Evolutionary conservation across 2,329 filamentous ascomycete species (phyloP), one percentile per base, ranked within the genome.

Genomic region (Colletotrichum sp.): DNA sequence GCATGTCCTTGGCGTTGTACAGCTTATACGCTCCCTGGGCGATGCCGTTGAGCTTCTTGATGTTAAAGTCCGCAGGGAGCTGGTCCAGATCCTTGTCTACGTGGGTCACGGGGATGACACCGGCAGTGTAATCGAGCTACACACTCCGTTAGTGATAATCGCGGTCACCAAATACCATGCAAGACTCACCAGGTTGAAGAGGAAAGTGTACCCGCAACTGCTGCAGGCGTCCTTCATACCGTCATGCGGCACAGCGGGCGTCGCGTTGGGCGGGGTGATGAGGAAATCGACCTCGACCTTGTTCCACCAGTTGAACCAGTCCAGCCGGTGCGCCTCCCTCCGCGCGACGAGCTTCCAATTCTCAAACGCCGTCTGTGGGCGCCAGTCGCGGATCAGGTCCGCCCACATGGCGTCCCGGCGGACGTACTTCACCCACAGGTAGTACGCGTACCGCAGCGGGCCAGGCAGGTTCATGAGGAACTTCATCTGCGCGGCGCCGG

Each of bases 151-250:
- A 80, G 76, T 13, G 22, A 16, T 12, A n/a, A 9, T 6, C 6
- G 7, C 26, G 13, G 6, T 13, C 80, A 68, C 77, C 76, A 48
- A 72, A 76, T 8, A 26, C 22, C 55, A 28, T 28, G 10, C 28
- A 62, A 24, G 15, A 86, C 91, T 84, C 86, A 95, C 93, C 81
- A 98, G 79, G 80, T 98, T 98, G 87, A 97, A 99, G 72, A 98
- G 85, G 83, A 98, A 98, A 0, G 96, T 98, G 82, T 99, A 98
- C 2, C 95, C 96, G 81, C 96, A 98, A 79, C 93, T 95, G 77
- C 94, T 94, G 60, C 97, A 92, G 4, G 95, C 95, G 80, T 96
- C 93, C 79, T 92, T 91, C 95, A 98, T 98, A 1, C 92, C 96
- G 63, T 93, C 92, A 82, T 98, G 96, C 1, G 96, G 96, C 5